Conservation (phyloP, 1,284 basidiomycete species). For the Ustilago vetiveriae region DNA sequence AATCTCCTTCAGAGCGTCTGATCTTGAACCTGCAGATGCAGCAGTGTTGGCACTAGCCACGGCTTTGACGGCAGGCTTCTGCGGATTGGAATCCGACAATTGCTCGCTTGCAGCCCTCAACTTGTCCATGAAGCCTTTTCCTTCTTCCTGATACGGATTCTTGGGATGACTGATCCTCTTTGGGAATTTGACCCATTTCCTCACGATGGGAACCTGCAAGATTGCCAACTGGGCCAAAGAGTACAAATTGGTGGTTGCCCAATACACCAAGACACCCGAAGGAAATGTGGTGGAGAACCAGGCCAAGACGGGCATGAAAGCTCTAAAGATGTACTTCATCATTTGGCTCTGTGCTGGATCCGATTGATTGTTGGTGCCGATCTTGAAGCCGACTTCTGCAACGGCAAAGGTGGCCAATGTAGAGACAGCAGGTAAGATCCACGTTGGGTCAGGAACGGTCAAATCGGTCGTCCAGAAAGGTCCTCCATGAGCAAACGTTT, state of each 20-base stretch:
- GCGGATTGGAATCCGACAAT: constrained; percentile 4
- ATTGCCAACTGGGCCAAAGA: constrained; percentile 70
- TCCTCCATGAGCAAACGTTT: constrained; percentile 81
- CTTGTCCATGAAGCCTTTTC: constrained; percentile 39
- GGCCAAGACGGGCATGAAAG: constrained; percentile 73
- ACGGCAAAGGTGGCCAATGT: constrained; percentile 77
- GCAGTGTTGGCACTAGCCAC: background rate
- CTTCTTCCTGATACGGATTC: constrained; percentile 39
- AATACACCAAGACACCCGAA: constrained; percentile 75
- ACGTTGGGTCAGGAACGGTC: constrained; percentile 80
- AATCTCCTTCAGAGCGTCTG: constrained; percentile 44
- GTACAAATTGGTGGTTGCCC: constrained; percentile 71
- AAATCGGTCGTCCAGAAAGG: constrained; percentile 81
- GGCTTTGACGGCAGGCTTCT: constrained; percentile 6
- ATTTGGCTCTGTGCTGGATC: constrained; percentile 71
- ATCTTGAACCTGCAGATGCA: constrained; percentile 5
- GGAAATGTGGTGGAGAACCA: constrained; percentile 72
- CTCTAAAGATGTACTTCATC: constrained; percentile 77
- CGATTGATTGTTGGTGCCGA: constrained; percentile 67
- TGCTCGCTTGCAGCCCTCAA: constrained; percentile 23
- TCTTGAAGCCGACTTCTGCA: constrained; percentile 73
- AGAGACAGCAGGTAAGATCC: constrained; percentile 77
- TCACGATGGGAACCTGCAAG: constrained; percentile 46
- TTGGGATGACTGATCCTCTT: constrained; percentile 45
- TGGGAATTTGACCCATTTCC: constrained; percentile 44